Evolutionary conservation across 768 basidiomycete species (phyloP), one percentile per base, ranked within the genome.

Genomic region (Boletellus ananiceps): DNA sequence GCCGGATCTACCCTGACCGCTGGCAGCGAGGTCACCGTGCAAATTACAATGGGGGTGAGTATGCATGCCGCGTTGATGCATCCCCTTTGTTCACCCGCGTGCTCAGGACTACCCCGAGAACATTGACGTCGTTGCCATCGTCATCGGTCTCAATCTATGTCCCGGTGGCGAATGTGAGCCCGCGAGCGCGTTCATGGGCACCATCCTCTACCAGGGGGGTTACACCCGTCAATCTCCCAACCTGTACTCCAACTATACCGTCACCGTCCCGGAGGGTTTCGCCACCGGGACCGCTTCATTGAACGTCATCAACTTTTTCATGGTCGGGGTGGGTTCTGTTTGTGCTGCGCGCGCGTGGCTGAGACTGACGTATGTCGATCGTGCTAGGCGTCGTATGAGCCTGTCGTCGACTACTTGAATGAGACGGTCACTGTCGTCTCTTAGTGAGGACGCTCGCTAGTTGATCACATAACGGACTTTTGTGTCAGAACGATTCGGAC

Each of bases 281-380:
- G 8, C 55, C 0, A 40, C 61, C 71, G 70, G 2, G 8, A n/a
- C 8, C 0, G 70, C 69, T 11, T 68, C 69, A 42, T 51, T 77
- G 40, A 66, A 64, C 12, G 68, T 70, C 6, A 64, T 67, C 41
- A 69, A 73, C 56, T 51, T 71, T 0, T 57, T 68, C 25, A 56
- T 77, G 51, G 63, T 73, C 16, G 75, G 74, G 49, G 74, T 77
- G 55, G 59, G 73, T 65, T 13, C 3, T 44, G 37, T 9, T 2
- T 31, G 8, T 35, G 16, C 25, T 7, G 19, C 21, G 11, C 21
- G 11, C 18, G 11, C 12, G 19, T 32, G 1, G 23, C 35, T 18
- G 46, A 18, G 4, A 13, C 32, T 62, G n/a, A 55, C 13, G 18
- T 12, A 5, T 39, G 5, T 32, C 31, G 46, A 32, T 25, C 37